Base-by-base conservation (phyloP, 2,329 filamentous ascomycete species). In the Verticillium longisporum region DNA sequence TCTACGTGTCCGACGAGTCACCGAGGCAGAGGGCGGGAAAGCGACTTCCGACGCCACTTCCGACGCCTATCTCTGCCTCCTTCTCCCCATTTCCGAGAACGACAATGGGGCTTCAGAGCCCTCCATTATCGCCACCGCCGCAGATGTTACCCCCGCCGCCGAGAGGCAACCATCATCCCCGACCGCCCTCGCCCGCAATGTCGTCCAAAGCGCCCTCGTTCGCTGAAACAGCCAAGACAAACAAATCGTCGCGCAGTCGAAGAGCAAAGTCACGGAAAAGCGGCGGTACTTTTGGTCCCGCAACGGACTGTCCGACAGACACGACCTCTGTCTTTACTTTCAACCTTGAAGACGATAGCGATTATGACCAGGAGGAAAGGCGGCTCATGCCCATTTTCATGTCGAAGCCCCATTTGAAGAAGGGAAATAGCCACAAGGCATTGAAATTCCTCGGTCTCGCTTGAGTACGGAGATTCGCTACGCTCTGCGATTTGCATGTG, bases 361-460 rank as follows among this genome's bases (percentile, higher is more conserved):
- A 77, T 56, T 76, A 78, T 61, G 78, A 81, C 61, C 65, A 74
- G 26, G 80, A 83, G 61, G 80, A 82, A 68, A 76, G 79, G 36
- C 74, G 80, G 50, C 76, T 84, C 36, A 82, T 84, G 79, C 82
- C 82, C 4, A 73, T 83, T 31, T 79, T 77, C 41, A 68, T 78
- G 68, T 71, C 71, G 60, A 76, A 73, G 62, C 62, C 67, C 2
- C 66, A 66, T 11, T 65, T 68, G 33, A 72, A 69, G 15, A 78
- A 76, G 68, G 75, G 73, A 1, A 79, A 77, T 61, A 81, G 74
- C 57, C 74, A 77, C 7, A 84, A 84, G 68, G 82, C 82, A 6
- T 74, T 83, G 59, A 83, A 81, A 68, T 83, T 82, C 67, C 72
- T 84, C 1, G 81, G 81, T 0, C 69, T 83, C 55, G 76, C 77